Percentiles rank a stretch among this genome's conserved stretches.
Evolutionary conservation across 2,329 filamentous ascomycete genomes (phyloP).

Genomic region (Colletotrichum sp.): DNA sequence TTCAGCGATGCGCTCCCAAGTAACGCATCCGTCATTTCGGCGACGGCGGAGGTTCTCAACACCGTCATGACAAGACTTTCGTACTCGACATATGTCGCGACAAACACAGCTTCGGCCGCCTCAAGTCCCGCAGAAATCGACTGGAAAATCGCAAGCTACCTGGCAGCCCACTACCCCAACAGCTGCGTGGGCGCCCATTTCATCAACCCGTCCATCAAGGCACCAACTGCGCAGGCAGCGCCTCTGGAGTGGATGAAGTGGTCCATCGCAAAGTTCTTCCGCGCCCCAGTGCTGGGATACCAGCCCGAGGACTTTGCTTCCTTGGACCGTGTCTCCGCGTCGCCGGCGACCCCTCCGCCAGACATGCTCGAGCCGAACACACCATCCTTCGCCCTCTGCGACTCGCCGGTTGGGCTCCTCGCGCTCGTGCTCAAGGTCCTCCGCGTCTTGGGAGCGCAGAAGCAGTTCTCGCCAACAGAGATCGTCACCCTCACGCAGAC

Average conservation of each 20-base stretch:
- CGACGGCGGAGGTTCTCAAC: constrained; percentile 62
- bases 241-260: constrained; percentile 60
- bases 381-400: constrained; percentile 64
- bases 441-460: constrained; percentile 41
- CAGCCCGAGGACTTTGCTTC: constrained; percentile 54
- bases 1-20: constrained; percentile 68
- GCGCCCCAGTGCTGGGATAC: constrained; percentile 61
- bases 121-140: constrained; percentile 55
- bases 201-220: constrained; percentile 58
- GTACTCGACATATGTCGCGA: constrained; percentile 63
- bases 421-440: constrained; percentile 58
- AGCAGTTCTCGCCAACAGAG: constrained; percentile 53
- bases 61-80: constrained; percentile 64
- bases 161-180: constrained; percentile 52
- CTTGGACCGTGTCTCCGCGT: constrained; percentile 32
- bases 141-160: constrained; percentile 50
- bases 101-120: constrained; percentile 55
- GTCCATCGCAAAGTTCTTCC: constrained; percentile 55
- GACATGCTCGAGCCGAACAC: constrained; percentile 55
- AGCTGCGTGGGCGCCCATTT: constrained; percentile 67
- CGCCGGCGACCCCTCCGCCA: constrained; percentile 31
- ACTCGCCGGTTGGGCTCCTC: constrained; percentile 64
- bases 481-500: constrained; percentile 66
- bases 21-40: constrained; percentile 52
- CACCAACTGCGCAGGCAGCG: constrained; percentile 50